Conservation (phyloP, 2,329 filamentous ascomycete species). For the Tolypocladium amazonense region DNA sequence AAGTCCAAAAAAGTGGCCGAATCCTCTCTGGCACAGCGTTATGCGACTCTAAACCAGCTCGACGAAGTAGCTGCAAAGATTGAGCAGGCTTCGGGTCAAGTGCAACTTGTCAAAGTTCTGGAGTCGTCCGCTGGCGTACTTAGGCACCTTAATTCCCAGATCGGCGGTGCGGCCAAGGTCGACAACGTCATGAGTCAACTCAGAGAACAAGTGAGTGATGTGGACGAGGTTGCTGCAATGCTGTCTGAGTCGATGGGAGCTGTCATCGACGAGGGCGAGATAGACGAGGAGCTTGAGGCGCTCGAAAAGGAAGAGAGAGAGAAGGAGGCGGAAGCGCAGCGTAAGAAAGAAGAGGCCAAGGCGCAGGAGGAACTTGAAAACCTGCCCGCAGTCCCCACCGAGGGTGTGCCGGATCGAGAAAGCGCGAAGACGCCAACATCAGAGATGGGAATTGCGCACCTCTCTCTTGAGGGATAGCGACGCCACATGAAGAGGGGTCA, state of each 20-base stretch:
- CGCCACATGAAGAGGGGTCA: neutral
- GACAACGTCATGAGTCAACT: conserved; percentile 66
- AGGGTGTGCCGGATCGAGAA: conserved; percentile 22
- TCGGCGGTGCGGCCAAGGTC: conserved; percentile 67
- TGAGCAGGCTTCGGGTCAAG: conserved; percentile 74
- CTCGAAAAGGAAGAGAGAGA: conserved; percentile 52
- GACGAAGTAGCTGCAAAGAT: conserved; percentile 77
- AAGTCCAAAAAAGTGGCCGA: conserved; percentile 77
- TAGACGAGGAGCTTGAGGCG: conserved; percentile 77
- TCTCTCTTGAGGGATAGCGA: conserved; percentile 12
- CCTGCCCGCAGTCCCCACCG: conserved; percentile 27
- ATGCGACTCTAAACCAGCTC: conserved; percentile 66
- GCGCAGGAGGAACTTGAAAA: conserved; percentile 43
- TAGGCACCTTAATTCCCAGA: conserved; percentile 59
- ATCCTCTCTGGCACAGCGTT: conserved; percentile 57
- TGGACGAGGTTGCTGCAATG: conserved; percentile 72
- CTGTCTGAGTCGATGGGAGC: conserved; percentile 51
- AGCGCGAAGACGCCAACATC: conserved; percentile 21
- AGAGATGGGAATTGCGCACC: conserved; percentile 24
- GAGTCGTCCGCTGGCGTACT: conserved; percentile 65
- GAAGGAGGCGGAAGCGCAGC: conserved; percentile 39
- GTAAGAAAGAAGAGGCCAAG: conserved; percentile 30
- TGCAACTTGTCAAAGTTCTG: conserved; percentile 76
- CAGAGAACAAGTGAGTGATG: conserved; percentile 68
- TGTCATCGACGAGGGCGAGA: conserved; percentile 65